A percentile compares a stretch with the other conserved stretches of the same genome.
Conservation (phyloP, 768 basidiomycete species). For the Boletales sp. region DNA sequence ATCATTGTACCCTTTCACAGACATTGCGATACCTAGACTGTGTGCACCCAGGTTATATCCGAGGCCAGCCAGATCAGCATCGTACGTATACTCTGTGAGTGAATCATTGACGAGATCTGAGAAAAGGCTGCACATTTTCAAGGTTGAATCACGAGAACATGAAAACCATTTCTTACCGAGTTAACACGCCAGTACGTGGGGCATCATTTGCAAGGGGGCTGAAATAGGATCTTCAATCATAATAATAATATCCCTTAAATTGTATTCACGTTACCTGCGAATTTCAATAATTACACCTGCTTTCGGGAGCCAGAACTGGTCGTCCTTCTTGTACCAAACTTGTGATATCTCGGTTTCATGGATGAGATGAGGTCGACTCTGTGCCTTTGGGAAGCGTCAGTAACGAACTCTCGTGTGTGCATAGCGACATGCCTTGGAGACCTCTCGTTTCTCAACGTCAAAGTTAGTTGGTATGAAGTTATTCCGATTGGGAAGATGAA, state of each 20-base stretch:
- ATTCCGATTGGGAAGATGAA: slow-evolving; percentile 82
- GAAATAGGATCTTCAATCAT: slow-evolving; percentile 1
- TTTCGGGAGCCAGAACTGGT: slow-evolving; percentile 93
- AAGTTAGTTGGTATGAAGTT: slow-evolving; percentile 88
- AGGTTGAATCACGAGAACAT: background rate
- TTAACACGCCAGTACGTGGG: slow-evolving; percentile 69
- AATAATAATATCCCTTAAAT: background rate
- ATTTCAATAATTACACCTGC: slow-evolving; percentile 75
- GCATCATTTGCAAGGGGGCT: slow-evolving; percentile 61
- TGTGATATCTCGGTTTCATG: slow-evolving; percentile 65
- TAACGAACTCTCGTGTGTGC: background rate
- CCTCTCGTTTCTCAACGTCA: slow-evolving; percentile 73
- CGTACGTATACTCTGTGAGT: slow-evolving; percentile 86
- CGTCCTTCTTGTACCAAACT: slow-evolving; percentile 97
- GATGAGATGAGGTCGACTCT: slow-evolving; percentile 72
- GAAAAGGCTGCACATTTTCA: slow-evolving; percentile 53
- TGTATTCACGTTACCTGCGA: slow-evolving; percentile 49
- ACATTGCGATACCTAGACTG: slow-evolving; percentile 63
- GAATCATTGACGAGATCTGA: slow-evolving; percentile 84
- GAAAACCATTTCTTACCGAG: slow-evolving; percentile 45
- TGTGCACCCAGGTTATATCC: slow-evolving; percentile 63
- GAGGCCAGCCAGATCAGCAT: slow-evolving; percentile 89
- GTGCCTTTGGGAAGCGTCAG: slow-evolving; percentile 48
- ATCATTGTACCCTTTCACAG: slow-evolving; percentile 86
- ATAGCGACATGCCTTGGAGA: slow-evolving; percentile 48